Percentiles rank a stretch among this genome's conserved stretches.
These are phyloP conservation scores for Parascedosporium putredinis DNA, from an alignment of 2,329 filamentous ascomycete species.

Conservation along the genomic window DNA sequence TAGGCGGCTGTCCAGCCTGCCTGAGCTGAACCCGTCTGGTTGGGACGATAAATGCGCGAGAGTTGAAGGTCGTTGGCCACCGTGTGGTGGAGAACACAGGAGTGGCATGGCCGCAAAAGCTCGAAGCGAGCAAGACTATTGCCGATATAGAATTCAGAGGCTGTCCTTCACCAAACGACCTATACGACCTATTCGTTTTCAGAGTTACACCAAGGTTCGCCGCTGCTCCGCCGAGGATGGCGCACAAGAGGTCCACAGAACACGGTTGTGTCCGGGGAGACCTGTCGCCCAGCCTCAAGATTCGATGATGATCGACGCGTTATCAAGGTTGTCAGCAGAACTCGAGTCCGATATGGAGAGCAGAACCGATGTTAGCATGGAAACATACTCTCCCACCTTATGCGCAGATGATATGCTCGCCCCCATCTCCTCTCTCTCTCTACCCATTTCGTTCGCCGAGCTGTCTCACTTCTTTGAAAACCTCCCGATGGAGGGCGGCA, in stretches of 20 bases:
- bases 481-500: not conserved
- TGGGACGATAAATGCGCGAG: not conserved
- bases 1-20: constrained; percentile 24
- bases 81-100: constrained; percentile 20
- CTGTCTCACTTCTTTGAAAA: constrained; percentile 26
- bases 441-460: constrained; percentile 18
- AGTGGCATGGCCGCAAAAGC: constrained; percentile 41
- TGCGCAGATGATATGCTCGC: not conserved
- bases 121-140: constrained; percentile 11
- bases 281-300: too few species aligned
- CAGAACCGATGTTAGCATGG: not conserved
- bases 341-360: not conserved
- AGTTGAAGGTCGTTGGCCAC: not conserved
- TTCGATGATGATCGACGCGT: not conserved
- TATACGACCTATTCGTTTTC: constrained; percentile 4
- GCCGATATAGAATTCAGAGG: constrained; percentile 9
- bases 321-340: not conserved
- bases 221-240: not conserved
- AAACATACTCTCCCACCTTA: not conserved
- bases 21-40: constrained; percentile 7
- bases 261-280: too few species aligned
- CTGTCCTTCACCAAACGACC: constrained; percentile 14
- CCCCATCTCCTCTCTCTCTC: constrained; percentile 9
- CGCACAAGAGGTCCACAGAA: not conserved
- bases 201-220: not conserved